Base-by-base conservation (phyloP, 2,329 filamentous ascomycete genomes). In the Neofusicoccum laricinum region DNA sequence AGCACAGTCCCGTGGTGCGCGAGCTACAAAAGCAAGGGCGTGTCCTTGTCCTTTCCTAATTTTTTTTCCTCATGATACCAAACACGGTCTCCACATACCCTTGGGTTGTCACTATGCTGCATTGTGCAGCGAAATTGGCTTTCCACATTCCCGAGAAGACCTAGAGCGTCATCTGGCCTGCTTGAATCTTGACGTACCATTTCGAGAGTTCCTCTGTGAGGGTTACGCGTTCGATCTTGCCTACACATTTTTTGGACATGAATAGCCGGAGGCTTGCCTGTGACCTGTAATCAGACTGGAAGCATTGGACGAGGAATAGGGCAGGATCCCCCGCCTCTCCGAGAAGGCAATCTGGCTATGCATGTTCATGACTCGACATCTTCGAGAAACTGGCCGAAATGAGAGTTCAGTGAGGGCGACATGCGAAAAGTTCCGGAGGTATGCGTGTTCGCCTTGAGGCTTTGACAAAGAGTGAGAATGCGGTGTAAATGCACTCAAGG, bases 71-170 rank as follows among this genome's bases (percentile, higher is more conserved):
- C 32, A 15, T 32, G 50, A 64, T 64, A 58, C 50, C 50, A 58
- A 64, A 38, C 4, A 48, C 12, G 62, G 62, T 64, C 62, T 49
- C 62, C 6, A 58, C 15, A 36, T 45, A 58, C 62, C 62, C 62
- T 64, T 64, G 62, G 62, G 62, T 64, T 43, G 62, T 64, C 62
- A 64, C 40, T 45, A 46, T 49, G 25, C 21, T 46, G 48, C 43
- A 30, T 30, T 45, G 25, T 17, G 41, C 55, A 46, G 32, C 41
- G 15, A 59, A 57, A 41, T 64, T 64, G 62, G 51, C 62, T 58
- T 57, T 64, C 62, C 62, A 64, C 62, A 64, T 64, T 64, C 62
- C 62, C 62, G 51, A 58, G 62, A 30, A 59, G 62, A 64, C 62
- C 62, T 7, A 64, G 48, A 63, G 11, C 30, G 40, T 50, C 7